phyloP scores from a whole-genome alignment of 192 early-diverging fungal species.

The Coemansia sp. region DNA sequence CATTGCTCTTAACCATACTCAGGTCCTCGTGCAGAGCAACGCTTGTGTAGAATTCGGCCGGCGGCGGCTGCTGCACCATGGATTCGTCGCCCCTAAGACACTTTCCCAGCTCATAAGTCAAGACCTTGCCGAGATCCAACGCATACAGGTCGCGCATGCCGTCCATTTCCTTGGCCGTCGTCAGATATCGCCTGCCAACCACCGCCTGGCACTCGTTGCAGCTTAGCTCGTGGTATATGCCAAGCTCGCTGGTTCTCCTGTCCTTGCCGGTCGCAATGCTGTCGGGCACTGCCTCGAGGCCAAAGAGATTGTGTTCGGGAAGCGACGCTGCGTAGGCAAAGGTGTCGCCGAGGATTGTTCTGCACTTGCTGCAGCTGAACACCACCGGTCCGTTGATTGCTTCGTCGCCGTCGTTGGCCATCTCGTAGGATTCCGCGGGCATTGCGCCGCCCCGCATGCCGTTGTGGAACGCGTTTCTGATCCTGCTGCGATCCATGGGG shows the following conservation, averaged over 20 bases:
- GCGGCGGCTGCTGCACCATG: conserved; percentile 14
- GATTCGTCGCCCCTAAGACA: conserved; percentile 21
- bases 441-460: neutral
- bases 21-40: conserved; percentile 33
- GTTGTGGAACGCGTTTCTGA: conserved; percentile 4
- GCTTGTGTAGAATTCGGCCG: conserved; percentile 45
- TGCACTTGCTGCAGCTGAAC: conserved; percentile 49
- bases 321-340: conserved; percentile 45
- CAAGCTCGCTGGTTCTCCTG: conserved; percentile 36
- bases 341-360: conserved; percentile 49
- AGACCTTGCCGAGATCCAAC: conserved; percentile 33
- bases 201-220: conserved; percentile 37
- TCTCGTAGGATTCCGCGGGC: neutral
- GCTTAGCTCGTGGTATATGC: conserved; percentile 35
- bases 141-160: conserved; percentile 31
- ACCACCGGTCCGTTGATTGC: conserved; percentile 44
- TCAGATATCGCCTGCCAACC: conserved; percentile 36
- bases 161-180: conserved; percentile 37
- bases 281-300: conserved; percentile 32
- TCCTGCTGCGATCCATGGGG: conserved; percentile 4
- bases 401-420: conserved; percentile 20
- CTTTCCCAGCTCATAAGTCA: conserved; percentile 50
- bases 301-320: conserved; percentile 45
- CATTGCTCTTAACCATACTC: conserved; percentile 36
- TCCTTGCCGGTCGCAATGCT: conserved; percentile 24